phyloP scores from a whole-genome alignment of 352 stramenopile genomes.

The Phytophthora kernoviae region DNA sequence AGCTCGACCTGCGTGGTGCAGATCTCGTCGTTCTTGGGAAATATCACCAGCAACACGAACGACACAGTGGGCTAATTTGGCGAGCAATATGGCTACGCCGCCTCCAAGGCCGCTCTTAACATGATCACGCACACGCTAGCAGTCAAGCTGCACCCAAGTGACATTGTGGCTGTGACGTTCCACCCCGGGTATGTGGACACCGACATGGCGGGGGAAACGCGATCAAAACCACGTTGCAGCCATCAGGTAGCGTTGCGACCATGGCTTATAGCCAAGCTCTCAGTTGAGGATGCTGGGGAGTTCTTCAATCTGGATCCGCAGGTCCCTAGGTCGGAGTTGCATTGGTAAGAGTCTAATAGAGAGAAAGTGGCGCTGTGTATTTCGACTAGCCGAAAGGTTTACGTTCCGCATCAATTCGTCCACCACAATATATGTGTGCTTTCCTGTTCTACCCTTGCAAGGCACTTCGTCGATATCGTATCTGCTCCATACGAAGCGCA shows the following conservation, averaged over 20 bases:
- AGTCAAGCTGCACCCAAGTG: conserved; percentile 48
- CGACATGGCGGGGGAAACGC: conserved; percentile 42
- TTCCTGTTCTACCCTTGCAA: too few species aligned
- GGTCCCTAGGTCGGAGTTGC: too few species aligned
- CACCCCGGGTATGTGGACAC: conserved; percentile 72
- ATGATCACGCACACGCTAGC: conserved; percentile 66
- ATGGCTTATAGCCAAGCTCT: too few species aligned
- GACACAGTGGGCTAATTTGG: conserved; percentile 5
- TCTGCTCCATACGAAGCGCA: too few species aligned
- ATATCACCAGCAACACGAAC: conserved; percentile 28
- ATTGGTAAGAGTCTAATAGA: too few species aligned
- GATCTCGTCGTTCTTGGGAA: conserved; percentile 57
- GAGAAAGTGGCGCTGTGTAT: too few species aligned
- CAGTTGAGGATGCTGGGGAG: too few species aligned
- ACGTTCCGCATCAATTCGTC: too few species aligned
- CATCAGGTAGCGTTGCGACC: neutral
- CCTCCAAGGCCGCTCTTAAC: conserved; percentile 83
- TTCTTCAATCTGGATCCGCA: too few species aligned
- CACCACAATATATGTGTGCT: too few species aligned
- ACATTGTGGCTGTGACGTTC: conserved; percentile 59
- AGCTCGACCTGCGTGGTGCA: conserved; percentile 52
- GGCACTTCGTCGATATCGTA: too few species aligned
- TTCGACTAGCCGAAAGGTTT: too few species aligned
- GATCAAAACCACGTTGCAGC: neutral
- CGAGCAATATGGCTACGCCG: conserved; percentile 67